These are phyloP conservation scores for Daldinia vernicosa DNA, from an alignment of 495 filamentous ascomycete genomes.

Conservation along the genomic window DNA sequence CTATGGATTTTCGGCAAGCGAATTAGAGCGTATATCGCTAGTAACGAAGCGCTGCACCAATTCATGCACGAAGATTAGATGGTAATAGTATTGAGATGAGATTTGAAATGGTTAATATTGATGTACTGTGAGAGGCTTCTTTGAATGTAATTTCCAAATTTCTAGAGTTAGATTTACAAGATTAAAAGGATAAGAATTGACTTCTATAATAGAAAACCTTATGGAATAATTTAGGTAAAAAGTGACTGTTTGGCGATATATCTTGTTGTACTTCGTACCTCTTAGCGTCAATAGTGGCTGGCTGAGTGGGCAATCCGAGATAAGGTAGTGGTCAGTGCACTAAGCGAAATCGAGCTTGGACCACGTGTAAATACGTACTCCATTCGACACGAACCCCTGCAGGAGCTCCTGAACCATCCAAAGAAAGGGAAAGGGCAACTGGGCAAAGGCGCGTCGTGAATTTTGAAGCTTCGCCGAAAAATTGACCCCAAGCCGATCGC, in stretches of 20 bases:
- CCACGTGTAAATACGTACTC: constrained; percentile 4
- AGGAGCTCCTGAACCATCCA: constrained; percentile 41
- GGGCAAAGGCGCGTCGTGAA: constrained; percentile 40
- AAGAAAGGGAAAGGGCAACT: constrained; percentile 22
- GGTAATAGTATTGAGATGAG: not conserved
- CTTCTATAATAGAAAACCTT: too few species aligned
- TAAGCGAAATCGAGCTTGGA: not conserved
- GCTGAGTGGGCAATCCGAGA: not conserved
- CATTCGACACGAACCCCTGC: constrained; percentile 36
- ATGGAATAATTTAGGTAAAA: not conserved
- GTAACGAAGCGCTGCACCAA: constrained; percentile 54
- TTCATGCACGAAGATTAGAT: constrained; percentile 60
- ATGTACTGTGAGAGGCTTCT: not conserved
- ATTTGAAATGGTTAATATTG: not conserved
- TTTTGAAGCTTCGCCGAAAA: constrained; percentile 40
- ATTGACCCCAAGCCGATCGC: constrained; percentile 3
- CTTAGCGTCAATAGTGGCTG: not conserved
- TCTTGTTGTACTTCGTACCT: not conserved
- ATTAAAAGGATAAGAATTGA: not conserved
- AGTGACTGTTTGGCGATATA: too few species aligned
- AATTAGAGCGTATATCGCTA: constrained; percentile 54
- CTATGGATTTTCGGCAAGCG: constrained; percentile 65
- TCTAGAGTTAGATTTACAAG: not conserved
- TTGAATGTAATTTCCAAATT: not conserved
- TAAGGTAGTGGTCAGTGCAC: not conserved